These are phyloP conservation scores for Fraxinus floribunda DNA, from an alignment of 305 asterid species.

Conservation along the genomic window DNA sequence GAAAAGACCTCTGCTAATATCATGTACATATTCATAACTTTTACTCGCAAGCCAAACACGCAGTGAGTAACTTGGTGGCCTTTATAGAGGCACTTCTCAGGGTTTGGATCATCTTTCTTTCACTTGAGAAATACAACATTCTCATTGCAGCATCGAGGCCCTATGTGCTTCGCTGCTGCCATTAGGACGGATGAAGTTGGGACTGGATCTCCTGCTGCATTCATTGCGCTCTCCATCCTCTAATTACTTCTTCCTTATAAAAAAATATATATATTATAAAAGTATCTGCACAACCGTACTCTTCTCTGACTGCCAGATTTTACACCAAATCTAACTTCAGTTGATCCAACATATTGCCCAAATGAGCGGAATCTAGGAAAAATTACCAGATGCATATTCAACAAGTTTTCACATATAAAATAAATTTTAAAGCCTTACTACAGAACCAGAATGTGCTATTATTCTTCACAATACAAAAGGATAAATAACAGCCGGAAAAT, in stretches of 20 bases:
- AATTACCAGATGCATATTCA: not conserved
- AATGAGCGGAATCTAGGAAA: not conserved
- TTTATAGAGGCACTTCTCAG: slow-evolving; percentile 38
- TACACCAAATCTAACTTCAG: not conserved
- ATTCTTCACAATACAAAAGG: too few relatives aligned
- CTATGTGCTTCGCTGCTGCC: slow-evolving; percentile 38
- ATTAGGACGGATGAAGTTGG: slow-evolving; percentile 22
- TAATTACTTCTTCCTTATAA: not conserved
- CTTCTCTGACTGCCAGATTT: not conserved
- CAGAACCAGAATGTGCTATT: too few relatives aligned
- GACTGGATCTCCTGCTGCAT: slow-evolving; percentile 24
- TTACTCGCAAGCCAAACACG: slow-evolving; percentile 40
- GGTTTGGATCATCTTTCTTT: slow-evolving; percentile 41
- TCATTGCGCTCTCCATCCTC: slow-evolving; percentile 22
- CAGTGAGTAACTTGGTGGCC: slow-evolving; percentile 41
- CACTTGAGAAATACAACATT: slow-evolving; percentile 40
- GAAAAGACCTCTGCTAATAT: not conserved
- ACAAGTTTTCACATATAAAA: not conserved
- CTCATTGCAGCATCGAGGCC: slow-evolving; percentile 28
- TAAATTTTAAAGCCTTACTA: not conserved
- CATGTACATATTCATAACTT: not conserved
- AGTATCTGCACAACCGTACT: not conserved
- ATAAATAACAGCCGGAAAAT: not conserved
- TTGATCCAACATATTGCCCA: not conserved
- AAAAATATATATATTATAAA: not conserved